These are phyloP conservation scores for Solanum hybrid DNA, from an alignment of 305 asterid species.

Conservation along the genomic window DNA sequence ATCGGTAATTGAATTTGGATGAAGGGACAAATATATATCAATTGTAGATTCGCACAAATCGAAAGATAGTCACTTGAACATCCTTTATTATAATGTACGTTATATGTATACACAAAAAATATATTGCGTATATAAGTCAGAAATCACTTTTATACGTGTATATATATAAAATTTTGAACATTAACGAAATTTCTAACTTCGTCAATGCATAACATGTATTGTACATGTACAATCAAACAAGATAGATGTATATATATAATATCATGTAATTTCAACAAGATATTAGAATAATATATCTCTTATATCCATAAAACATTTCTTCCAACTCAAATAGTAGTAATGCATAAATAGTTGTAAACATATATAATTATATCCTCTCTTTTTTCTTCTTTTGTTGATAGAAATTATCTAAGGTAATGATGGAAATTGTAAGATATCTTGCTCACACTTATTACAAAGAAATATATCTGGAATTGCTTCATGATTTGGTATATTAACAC, in stretches of 20 bases:
- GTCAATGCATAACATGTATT: rapidly evolving
- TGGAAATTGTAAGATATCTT: constrained; percentile 51
- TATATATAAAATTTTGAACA: rapidly evolving
- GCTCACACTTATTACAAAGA: constrained; percentile 66
- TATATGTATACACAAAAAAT: not conserved
- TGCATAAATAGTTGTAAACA: not conserved
- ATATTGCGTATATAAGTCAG: not conserved
- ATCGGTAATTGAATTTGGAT: no score
- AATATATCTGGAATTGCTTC: constrained; percentile 55
- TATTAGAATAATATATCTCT: not conserved
- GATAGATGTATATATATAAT: not conserved
- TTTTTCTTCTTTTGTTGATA: not conserved
- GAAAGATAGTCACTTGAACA: not conserved
- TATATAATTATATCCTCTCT: not conserved
- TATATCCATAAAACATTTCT: not conserved
- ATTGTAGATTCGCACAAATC: not conserved
- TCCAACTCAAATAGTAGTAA: not conserved
- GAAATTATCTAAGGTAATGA: constrained; percentile 29
- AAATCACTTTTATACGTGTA: not conserved
- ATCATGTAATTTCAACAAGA: not conserved
- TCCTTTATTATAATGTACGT: not conserved
- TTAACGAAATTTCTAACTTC: not conserved
- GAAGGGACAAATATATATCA: not conserved
- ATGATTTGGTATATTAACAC: constrained; percentile 48
- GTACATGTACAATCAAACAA: not conserved